These are phyloP conservation scores for Hemerocallis citrina DNA, from an alignment of 106 monocot genomes.

Conservation along the genomic window DNA sequence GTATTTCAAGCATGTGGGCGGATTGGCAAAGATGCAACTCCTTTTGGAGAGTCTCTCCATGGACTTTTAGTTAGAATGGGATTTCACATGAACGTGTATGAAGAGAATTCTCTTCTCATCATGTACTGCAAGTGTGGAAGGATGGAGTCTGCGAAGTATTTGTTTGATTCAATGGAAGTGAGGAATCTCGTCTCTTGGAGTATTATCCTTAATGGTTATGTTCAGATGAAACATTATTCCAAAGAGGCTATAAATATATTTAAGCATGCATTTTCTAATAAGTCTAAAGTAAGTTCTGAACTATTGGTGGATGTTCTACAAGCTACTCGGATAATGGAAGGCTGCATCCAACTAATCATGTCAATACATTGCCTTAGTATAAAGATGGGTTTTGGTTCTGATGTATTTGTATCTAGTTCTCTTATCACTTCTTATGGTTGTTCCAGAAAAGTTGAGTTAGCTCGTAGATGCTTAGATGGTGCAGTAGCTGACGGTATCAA, in stretches of 20 bases:
- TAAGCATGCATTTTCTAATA: neutral
- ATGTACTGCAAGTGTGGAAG: slow-evolving; percentile 37
- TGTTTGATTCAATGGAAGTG: slow-evolving; percentile 24
- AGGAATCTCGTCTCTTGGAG: slow-evolving; percentile 26
- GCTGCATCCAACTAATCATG: slow-evolving; percentile 1
- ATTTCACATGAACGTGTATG: slow-evolving; percentile 13
- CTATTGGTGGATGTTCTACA: slow-evolving; percentile 24
- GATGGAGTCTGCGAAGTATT: slow-evolving; percentile 5
- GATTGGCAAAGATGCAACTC: slow-evolving; percentile 16
- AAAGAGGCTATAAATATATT: slow-evolving; percentile 19
- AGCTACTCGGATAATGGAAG: slow-evolving; percentile 21
- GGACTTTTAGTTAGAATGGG: slow-evolving; percentile 17
- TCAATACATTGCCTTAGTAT: slow-evolving; percentile 27
- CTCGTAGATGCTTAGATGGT: slow-evolving; percentile 14
- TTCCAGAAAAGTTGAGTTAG: slow-evolving; percentile 6
- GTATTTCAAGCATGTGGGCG: slow-evolving; percentile 24
- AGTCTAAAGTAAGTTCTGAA: slow-evolving; percentile 30
- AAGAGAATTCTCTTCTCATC: slow-evolving; percentile 25
- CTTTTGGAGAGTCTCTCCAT: slow-evolving; percentile 26
- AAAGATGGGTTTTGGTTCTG: slow-evolving; percentile 20
- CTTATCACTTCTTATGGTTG: slow-evolving; percentile 42
- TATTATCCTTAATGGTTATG: slow-evolving; percentile 27
- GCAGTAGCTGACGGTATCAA: neutral
- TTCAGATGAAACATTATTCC: neutral
- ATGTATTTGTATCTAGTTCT: slow-evolving; percentile 33